These are phyloP conservation scores for Cystobasidium ongulense DNA, from an alignment of 768 basidiomycete genomes.

Conservation along the genomic window DNA sequence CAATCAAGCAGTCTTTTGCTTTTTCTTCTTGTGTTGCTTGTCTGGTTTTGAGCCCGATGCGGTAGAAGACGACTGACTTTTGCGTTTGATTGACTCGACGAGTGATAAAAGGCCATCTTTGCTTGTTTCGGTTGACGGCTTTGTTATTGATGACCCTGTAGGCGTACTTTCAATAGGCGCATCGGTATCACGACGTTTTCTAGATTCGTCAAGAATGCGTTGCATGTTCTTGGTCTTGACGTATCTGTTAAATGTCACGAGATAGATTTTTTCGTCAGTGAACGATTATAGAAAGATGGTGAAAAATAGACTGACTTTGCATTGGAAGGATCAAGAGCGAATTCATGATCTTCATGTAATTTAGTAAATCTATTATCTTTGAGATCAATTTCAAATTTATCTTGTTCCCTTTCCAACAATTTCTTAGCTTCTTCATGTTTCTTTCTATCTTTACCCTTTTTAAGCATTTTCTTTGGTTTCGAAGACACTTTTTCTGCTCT, in stretches of 20 bases:
- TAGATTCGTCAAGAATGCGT: conserved; percentile 73
- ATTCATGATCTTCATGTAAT: conserved; percentile 78
- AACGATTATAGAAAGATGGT: too few species aligned
- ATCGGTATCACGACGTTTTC: conserved; percentile 51
- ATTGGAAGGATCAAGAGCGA: conserved; percentile 91
- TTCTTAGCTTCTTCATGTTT: conserved; percentile 44
- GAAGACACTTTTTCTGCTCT: conserved; percentile 67
- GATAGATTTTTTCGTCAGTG: background rate
- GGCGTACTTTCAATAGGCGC: conserved; percentile 21
- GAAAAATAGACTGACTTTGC: conserved; percentile 72
- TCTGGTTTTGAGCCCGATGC: conserved; percentile 31
- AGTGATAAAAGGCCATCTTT: conserved; percentile 54
- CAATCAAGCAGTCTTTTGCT: conserved; percentile 15
- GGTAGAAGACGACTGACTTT: conserved; percentile 47
- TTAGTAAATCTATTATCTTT: conserved; percentile 79
- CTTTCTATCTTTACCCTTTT: conserved; percentile 42
- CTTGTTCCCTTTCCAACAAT: conserved; percentile 56
- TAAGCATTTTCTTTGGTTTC: conserved; percentile 44
- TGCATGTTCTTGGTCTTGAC: conserved; percentile 88
- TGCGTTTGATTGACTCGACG: conserved; percentile 81
- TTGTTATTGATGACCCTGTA: conserved; percentile 29
- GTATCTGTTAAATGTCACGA: conserved; percentile 55
- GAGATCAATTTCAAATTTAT: conserved; percentile 73
- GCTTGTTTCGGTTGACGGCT: background rate
- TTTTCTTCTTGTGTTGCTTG: conserved; percentile 36